Base-by-base conservation (phyloP, 139 green algal genomes). In the Picochlorum sp. region DNA sequence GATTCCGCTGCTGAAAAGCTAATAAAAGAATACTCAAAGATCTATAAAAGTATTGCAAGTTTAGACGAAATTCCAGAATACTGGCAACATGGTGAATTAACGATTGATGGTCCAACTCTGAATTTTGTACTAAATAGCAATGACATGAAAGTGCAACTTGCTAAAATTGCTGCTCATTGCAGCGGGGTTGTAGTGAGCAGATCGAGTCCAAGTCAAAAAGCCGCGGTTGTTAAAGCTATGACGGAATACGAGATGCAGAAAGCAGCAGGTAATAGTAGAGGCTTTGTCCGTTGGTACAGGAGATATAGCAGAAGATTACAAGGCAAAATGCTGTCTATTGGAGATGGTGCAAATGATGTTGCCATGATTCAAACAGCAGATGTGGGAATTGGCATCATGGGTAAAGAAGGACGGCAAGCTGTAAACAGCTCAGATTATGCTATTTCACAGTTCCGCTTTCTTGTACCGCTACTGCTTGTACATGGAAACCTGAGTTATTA, bases 301-400 rank as follows among this genome's bases (percentile, higher is more conserved):
- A 55, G 63, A 33, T 68, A 68, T 50, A 13, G 40, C 22, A 30
- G 33, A 3, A 47, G 61, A 13, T 35, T 73, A 25, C 63, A 68
- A 50, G 67, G 65, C 29, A 84, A 89, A 8, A 98, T 94, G 66
- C 81, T 99, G 31, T 84, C 79, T 59, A 96, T 98, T 18, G 92
- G 92, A 2, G 92, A 98, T 67, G 92, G 92, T 35, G 93, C 93
- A 44, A 99, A 99, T 55, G 93, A 99, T 66, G 93, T 99, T 43
- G 86, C 86, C 60, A 99, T 99, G 93, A 66, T 75, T 33, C 72
- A 92, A 67, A 86, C 92, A 3, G 91, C 91, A 5, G 84, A 98
- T 72, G 91, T 98, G 13, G 91, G 91, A 1, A 81, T 94, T 3
- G 91, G 91, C 51, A 96, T 98, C 77, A 91, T 80, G 57, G 91